These are phyloP conservation scores for Sugiyamaella xylanicola DNA, from an alignment of 1,139 yeast species.

Conservation along the genomic window DNA sequence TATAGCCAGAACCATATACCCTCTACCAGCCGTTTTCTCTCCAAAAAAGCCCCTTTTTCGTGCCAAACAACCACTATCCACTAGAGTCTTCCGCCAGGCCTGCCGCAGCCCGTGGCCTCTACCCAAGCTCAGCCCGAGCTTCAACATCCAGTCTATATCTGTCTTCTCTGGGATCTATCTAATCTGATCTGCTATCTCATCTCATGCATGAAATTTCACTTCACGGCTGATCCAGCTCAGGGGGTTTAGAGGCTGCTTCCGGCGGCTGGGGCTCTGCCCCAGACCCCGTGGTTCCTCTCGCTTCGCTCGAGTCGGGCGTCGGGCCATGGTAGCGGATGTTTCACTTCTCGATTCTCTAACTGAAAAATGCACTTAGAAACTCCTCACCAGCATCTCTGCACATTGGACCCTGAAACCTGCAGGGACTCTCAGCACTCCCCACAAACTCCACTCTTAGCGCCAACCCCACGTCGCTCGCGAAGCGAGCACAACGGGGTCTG, in stretches of 20 bases:
- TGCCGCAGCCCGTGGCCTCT: neutral
- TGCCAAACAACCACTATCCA: no score
- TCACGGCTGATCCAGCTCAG: neutral
- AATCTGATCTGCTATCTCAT: neutral
- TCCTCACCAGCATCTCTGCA: no score
- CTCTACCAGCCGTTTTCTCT: constrained; percentile 36
- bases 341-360: no score
- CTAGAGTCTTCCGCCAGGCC: no score
- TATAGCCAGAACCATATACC: constrained; percentile 74
- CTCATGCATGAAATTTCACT: constrained; percentile 1
- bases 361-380: no score
- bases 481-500: neutral
- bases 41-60: no score
- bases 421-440: neutral
- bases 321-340: no score
- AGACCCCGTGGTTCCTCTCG: neutral
- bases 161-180: no score
- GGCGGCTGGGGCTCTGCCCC: constrained; percentile 4
- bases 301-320: neutral
- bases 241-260: neutral
- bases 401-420: no score
- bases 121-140: neutral
- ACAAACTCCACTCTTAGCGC: neutral
- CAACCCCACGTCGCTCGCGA: neutral
- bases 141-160: neutral